phyloP scores from a whole-genome alignment of 257 asterid species.

The Solanum microdontum region DNA sequence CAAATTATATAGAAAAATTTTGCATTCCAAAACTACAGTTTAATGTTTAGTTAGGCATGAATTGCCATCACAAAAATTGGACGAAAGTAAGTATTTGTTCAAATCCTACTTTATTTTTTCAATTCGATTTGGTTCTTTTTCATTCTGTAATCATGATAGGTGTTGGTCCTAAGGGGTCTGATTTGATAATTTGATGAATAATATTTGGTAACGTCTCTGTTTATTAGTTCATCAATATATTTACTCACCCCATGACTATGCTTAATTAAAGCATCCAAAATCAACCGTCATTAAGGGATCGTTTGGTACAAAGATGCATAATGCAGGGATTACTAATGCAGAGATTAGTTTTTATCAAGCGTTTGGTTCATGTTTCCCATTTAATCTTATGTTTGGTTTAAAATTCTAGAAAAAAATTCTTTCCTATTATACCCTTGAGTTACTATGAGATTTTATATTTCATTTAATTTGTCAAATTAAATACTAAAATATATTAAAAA shows the following conservation, averaged over 20 bases:
- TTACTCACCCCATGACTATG: neutral
- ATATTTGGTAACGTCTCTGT: neutral
- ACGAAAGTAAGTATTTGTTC: neutral
- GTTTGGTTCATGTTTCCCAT: too few relatives aligned
- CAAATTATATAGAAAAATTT: too few relatives aligned
- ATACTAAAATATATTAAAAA: too few relatives aligned
- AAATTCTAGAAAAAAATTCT: too few relatives aligned
- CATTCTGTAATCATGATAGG: neutral
- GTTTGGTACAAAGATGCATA: too few relatives aligned
- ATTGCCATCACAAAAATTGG: neutral
- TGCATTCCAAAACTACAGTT: neutral
- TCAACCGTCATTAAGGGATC: neutral
- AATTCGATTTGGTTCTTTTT: neutral
- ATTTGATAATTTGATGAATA: neutral
- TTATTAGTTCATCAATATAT: neutral
- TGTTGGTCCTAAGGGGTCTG: neutral
- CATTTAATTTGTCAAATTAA: too few relatives aligned
- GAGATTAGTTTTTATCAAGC: too few relatives aligned
- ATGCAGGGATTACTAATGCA: too few relatives aligned
- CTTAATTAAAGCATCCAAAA: neutral
- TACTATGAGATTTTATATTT: too few relatives aligned
- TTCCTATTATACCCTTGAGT: too few relatives aligned
- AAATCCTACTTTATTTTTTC: too few relatives aligned
- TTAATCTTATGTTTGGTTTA: too few relatives aligned
- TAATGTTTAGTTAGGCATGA: neutral